Evolutionary conservation across 345 rosid genomes (phyloP), one percentile per base, ranked within the genome.

Genomic region (Citrus australasica): DNA sequence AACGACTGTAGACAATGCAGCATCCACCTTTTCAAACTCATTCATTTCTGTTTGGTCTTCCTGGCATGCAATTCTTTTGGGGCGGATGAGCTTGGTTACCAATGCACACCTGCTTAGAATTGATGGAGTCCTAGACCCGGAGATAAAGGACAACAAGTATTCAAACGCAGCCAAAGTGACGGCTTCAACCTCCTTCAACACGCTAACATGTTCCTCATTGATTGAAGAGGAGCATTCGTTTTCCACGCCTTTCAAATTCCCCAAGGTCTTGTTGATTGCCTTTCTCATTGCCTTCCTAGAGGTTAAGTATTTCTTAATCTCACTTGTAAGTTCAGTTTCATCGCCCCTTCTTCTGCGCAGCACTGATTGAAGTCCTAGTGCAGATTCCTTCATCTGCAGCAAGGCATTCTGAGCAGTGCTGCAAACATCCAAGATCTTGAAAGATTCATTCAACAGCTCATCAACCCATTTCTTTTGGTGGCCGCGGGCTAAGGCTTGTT

Each of bases 231-330:
- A 35, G 42, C 55, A 28, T 67, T 79, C 83, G 66, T 69, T 84
- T 67, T 81, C 63, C 67, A 74, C 13, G 28, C n/a, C 67, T 75
- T 85, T 81, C 74, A 86, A 76, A 56, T 14, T 76, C 78, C 78
- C 84, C 32, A 82, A n/a, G 63, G 82, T 81, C 79, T 85, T 88
- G 9, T 77, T 80, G 72, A 87, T 78, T 71, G 88, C 79, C 77
- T 81, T 89, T 76, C 83, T 88, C 58, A 81, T 75, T 4, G 63
- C 46, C 74, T 80, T 88, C 84, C 92, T 88, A 5, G 84, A 78
- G 78, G 86, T 56, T 19, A 88, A 33, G 83, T 83, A 88, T 61
- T 84, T 85, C 74, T 73, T 82, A 30, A 85, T 83, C 64, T 85
- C 88, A 22, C 32, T 16, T 0, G 79, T 24, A 9, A 77, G 27